Percentiles rank a stretch among this genome's conserved stretches.
Conservation (phyloP, 176 grass and related monocot species). For the Lolium multiflorum region DNA sequence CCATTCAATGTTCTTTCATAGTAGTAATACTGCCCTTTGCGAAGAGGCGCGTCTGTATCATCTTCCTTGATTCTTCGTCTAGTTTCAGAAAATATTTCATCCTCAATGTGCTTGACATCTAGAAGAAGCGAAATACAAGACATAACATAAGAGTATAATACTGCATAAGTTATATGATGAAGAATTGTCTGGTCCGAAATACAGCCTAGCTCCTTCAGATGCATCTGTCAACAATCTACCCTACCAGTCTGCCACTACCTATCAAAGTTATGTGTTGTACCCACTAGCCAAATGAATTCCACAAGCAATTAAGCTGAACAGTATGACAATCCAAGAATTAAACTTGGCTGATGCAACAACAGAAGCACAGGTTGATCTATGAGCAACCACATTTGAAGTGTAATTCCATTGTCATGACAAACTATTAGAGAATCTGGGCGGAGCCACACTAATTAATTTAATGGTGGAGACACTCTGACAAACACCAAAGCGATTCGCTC, state of each 20-base stretch:
- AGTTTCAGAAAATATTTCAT: constrained; percentile 84
- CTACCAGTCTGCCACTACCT: background rate
- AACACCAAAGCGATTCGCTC: constrained; percentile 3
- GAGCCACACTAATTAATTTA: background rate
- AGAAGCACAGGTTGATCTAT: background rate
- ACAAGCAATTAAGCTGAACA: background rate
- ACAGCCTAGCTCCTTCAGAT: background rate
- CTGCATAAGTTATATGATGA: background rate
- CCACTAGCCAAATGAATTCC: background rate
- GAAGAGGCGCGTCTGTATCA: constrained; percentile 61
- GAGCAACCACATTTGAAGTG: background rate
- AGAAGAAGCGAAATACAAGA: background rate
- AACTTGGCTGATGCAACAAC: background rate
- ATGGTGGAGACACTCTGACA: background rate
- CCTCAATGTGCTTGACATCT: constrained; percentile 82
- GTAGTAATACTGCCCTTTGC: constrained; percentile 74
- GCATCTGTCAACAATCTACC: background rate
- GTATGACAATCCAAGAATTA: background rate
- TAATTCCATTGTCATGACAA: background rate
- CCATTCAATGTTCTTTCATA: constrained; percentile 75
- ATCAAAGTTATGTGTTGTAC: background rate
- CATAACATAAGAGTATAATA: background rate
- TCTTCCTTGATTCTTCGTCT: constrained; percentile 93
- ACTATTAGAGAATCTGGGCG: background rate
- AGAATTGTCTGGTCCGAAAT: constrained; percentile 4